Evolutionary conservation across 768 basidiomycete species (phyloP).

Genomic region (Leccinum disarticulatum): DNA sequence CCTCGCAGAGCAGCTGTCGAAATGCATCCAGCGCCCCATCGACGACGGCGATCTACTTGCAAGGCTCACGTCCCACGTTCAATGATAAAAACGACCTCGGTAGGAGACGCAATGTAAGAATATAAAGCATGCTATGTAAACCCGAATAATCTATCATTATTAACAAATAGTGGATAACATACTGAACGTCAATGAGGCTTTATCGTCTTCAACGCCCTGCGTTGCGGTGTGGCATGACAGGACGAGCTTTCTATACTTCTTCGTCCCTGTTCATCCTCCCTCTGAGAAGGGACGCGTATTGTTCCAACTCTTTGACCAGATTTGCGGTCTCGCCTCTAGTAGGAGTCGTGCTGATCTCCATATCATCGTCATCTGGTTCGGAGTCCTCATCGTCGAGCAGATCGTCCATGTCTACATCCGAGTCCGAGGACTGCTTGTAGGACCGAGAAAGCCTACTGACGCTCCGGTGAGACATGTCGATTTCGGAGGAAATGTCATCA

Average conservation of each 20-base stretch:
- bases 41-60: slow-evolving; percentile 48
- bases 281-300: slow-evolving; percentile 59
- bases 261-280: slow-evolving; percentile 49
- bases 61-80: slow-evolving; percentile 18
- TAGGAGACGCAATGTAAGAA: slow-evolving; percentile 7
- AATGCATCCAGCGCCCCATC: slow-evolving; percentile 50
- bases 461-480: neutral
- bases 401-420: slow-evolving; percentile 25
- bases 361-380: slow-evolving; percentile 2
- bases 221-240: slow-evolving; percentile 4
- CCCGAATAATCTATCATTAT: slow-evolving; percentile 20
- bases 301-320: slow-evolving; percentile 54
- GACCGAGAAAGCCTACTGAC: slow-evolving; percentile 1
- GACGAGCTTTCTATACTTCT: slow-evolving; percentile 16
- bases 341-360: slow-evolving; percentile 12
- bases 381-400: slow-evolving; percentile 7
- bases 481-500: slow-evolving; percentile 23
- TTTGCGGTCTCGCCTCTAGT: slow-evolving; percentile 37
- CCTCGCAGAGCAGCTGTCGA: slow-evolving; percentile 54
- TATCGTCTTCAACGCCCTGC: slow-evolving; percentile 10
- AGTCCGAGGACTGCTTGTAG: neutral
- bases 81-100: slow-evolving; percentile 7
- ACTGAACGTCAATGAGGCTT: slow-evolving; percentile 1
- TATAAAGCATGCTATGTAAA: slow-evolving; percentile 14
- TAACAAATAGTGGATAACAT: slow-evolving; percentile 30